Conservation (phyloP, 2,329 filamentous ascomycete species). For the Trichoderma pleuroti region DNA sequence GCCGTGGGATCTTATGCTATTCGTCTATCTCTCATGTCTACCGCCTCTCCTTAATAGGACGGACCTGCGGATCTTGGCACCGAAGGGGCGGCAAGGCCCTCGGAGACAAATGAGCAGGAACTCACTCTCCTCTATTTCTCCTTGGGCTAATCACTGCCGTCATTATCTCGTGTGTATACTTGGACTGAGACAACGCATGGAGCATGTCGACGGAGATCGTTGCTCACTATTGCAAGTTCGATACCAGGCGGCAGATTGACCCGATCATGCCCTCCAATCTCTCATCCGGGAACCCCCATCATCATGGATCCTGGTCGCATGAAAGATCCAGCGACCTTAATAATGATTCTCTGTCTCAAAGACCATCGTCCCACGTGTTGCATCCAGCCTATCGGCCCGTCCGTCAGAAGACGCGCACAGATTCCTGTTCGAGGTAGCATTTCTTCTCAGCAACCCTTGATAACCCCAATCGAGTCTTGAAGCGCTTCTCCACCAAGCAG, state of each 20-base stretch:
- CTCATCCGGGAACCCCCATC: not conserved
- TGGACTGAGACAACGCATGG: not conserved
- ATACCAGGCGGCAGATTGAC: constrained; percentile 13
- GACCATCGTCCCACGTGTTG: constrained; percentile 15
- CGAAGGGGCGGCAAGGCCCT: not conserved
- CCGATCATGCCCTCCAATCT: not conserved
- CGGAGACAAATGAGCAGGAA: not conserved
- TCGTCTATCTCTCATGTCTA: not conserved
- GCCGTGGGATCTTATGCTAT: not conserved
- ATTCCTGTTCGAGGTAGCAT: constrained; percentile 18
- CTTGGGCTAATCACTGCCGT: not conserved
- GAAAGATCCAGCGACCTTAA: not conserved
- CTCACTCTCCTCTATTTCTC: not conserved
- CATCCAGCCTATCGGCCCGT: constrained; percentile 20
- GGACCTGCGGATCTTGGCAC: not conserved
- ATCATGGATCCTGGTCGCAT: not conserved
- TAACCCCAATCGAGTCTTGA: constrained; percentile 4
- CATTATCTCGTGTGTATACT: not conserved
- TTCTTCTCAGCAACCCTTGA: not conserved
- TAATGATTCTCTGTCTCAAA: not conserved
- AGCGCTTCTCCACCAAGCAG: constrained; percentile 7
- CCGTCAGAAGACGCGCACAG: constrained; percentile 18
- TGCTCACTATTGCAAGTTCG: not conserved
- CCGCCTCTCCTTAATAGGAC: constrained; percentile 2
- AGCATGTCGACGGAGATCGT: not conserved